phyloP scores from a whole-genome alignment of 306 rosid genomes.

The Betula pendula region DNA sequence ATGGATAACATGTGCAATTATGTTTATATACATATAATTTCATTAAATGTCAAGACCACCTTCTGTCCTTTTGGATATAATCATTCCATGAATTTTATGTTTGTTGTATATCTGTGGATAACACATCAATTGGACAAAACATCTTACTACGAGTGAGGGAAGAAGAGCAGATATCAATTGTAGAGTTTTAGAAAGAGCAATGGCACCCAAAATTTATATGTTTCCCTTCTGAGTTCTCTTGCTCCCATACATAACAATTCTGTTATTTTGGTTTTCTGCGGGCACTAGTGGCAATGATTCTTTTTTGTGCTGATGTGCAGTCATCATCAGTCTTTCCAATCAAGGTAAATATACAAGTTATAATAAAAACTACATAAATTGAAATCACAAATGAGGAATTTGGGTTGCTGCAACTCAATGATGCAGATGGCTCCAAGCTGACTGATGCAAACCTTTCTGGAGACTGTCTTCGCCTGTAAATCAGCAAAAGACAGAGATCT shows the following conservation, averaged over 20 bases:
- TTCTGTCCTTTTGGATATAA: too few species aligned
- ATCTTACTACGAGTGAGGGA: slow-evolving; percentile 16
- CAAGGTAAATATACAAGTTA: slow-evolving; percentile 45
- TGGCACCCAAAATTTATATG: slow-evolving; percentile 89
- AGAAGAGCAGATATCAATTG: slow-evolving; percentile 2
- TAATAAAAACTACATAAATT: slow-evolving; percentile 31
- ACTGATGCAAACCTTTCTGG: slow-evolving; percentile 65
- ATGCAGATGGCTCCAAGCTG: slow-evolving; percentile 43
- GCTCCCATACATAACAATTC: slow-evolving; percentile 50
- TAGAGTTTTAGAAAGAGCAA: neutral
- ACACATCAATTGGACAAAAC: neutral
- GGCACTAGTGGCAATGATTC: slow-evolving; percentile 20
- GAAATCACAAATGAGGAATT: slow-evolving; percentile 34
- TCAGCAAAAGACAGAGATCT: slow-evolving; percentile 11
- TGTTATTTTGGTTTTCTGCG: slow-evolving; percentile 23
- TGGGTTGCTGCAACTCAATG: slow-evolving; percentile 39
- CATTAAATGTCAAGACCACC: too few species aligned
- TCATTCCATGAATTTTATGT: too few species aligned
- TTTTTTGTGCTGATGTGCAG: slow-evolving; percentile 27
- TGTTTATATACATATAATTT: too few species aligned
- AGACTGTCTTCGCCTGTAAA: slow-evolving; percentile 58
- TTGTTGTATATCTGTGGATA: slow-evolving; percentile 47
- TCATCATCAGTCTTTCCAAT: slow-evolving; percentile 36
- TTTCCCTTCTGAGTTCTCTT: slow-evolving; percentile 60
- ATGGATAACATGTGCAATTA: too few species aligned